Evolutionary conservation across 2,329 filamentous ascomycete species (phyloP).

Genomic region (Colletotrichum higginsianum): DNA sequence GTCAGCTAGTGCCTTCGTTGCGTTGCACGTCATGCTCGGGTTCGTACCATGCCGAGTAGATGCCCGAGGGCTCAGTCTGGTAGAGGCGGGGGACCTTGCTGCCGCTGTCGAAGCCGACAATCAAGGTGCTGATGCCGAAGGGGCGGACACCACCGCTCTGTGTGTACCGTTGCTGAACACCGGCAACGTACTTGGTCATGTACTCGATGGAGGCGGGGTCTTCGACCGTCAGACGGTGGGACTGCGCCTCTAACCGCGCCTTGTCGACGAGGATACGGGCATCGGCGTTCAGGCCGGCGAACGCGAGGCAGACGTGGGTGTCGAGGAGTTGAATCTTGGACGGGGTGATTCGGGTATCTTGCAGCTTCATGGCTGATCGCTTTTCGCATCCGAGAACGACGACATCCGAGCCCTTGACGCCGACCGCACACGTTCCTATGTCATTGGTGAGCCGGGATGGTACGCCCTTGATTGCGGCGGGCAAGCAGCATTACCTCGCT

Average conservation of each 20-base stretch:
- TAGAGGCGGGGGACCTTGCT: conserved; percentile 92
- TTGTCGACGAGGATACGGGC: conserved; percentile 98
- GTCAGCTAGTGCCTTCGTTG: conserved; percentile 1
- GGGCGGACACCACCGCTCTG: conserved; percentile 98
- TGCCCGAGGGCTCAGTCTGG: conserved; percentile 99
- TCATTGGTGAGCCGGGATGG: conserved; percentile 45
- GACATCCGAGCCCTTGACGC: conserved; percentile 94
- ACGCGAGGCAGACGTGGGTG: conserved; percentile 95
- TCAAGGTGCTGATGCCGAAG: conserved; percentile 93
- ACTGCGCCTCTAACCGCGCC: conserved; percentile 96
- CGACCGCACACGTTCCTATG: conserved; percentile 94
- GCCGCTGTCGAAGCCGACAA: conserved; percentile 97
- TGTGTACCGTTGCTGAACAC: conserved; percentile 98
- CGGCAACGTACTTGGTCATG: conserved; percentile 98
- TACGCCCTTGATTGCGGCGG: conserved; percentile 37
- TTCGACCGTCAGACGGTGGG: conserved; percentile 95
- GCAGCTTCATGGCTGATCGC: conserved; percentile 98
- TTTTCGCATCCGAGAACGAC: conserved; percentile 99
- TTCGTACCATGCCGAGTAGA: conserved; percentile 94
- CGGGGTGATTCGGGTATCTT: conserved; percentile 98
- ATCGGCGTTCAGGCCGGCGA: conserved; percentile 97
- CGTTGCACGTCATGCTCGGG: background rate
- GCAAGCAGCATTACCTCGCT: conserved; percentile 79
- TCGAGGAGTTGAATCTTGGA: conserved; percentile 98
- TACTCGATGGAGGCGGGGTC: conserved; percentile 99